These are phyloP conservation scores for Metschnikowia picachoensis DNA, from an alignment of 805 yeast genomes.

Conservation along the genomic window DNA sequence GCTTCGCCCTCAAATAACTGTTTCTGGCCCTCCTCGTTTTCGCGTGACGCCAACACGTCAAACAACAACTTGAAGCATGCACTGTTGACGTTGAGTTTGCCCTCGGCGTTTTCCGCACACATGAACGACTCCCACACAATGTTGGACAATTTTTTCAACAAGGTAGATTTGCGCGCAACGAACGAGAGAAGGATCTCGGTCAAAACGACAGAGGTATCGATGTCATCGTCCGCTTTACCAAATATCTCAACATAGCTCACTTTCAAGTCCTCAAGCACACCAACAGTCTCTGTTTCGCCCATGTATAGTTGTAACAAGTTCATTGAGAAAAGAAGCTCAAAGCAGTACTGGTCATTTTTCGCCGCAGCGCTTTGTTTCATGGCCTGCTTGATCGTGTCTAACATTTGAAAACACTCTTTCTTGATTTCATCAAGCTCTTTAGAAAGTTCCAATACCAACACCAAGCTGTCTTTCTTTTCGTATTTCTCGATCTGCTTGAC, in stretches of 20 bases:
- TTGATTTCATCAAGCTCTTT: conserved; percentile 51
- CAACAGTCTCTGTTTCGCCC: conserved; percentile 74
- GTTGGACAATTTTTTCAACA: conserved; percentile 34
- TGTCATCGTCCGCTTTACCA: conserved; percentile 23
- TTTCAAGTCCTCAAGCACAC: conserved; percentile 68
- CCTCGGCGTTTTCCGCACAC: conserved; percentile 28
- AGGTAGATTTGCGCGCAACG: conserved; percentile 37
- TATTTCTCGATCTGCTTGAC: conserved; percentile 33
- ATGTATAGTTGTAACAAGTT: conserved; percentile 71
- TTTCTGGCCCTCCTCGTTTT: conserved; percentile 77
- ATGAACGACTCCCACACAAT: conserved; percentile 41
- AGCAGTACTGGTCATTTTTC: conserved; percentile 50
- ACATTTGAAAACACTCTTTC: conserved; percentile 44
- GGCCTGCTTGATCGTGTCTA: conserved; percentile 30
- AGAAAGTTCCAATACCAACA: conserved; percentile 45
- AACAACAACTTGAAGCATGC: conserved; percentile 34
- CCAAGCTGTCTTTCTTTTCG: conserved; percentile 20
- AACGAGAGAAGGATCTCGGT: conserved; percentile 44
- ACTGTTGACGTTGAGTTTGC: conserved; percentile 25
- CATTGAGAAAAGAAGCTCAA: conserved; percentile 75
- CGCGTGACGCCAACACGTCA: conserved; percentile 50
- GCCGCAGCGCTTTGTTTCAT: conserved; percentile 18
- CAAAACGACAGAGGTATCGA: conserved; percentile 30
- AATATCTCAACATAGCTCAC: conserved; percentile 51
- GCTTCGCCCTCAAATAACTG: conserved; percentile 64